Conservation (phyloP, 2,329 filamentous ascomycete species). For the Aspergillus thermomutatus region DNA sequence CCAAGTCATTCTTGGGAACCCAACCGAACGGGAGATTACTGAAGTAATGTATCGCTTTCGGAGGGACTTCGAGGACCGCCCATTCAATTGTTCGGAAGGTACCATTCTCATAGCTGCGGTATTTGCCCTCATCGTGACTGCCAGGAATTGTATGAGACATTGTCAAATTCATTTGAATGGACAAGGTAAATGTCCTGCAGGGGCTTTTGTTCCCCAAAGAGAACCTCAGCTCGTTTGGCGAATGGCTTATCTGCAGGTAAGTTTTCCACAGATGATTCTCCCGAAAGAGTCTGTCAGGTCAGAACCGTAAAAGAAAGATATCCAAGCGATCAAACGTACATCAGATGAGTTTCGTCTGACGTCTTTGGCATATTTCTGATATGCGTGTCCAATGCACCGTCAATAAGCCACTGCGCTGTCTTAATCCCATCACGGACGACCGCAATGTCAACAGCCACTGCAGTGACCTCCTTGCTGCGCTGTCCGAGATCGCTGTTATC, state of each 20-base stretch:
- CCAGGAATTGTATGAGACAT: neutral
- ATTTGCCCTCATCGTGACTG: neutral
- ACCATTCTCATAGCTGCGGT: neutral
- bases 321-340: slow-evolving; percentile 5
- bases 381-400: slow-evolving; percentile 1
- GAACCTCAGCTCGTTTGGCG: slow-evolving; percentile 9
- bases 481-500: slow-evolving; percentile 3
- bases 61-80: slow-evolving; percentile 12
- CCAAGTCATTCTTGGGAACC: slow-evolving; percentile 14
- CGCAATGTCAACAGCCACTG: slow-evolving; percentile 9
- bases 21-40: slow-evolving; percentile 13
- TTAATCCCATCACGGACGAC: slow-evolving; percentile 3
- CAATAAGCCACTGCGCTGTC: slow-evolving; percentile 7
- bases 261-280: slow-evolving; percentile 12
- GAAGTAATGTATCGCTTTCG: slow-evolving; percentile 12
- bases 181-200: slow-evolving; percentile 14
- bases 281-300: slow-evolving; percentile 7
- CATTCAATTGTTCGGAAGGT: slow-evolving; percentile 9
- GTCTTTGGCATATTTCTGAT: slow-evolving; percentile 3
- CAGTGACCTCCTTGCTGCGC: neutral
- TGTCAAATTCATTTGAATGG: slow-evolving; percentile 6
- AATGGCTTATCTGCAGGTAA: slow-evolving; percentile 6
- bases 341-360: slow-evolving; percentile 9
- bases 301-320: neutral
- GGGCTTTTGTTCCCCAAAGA: slow-evolving; percentile 13